Evolutionary conservation across 768 basidiomycete species (phyloP).

Genomic region (Suillus paluster): DNA sequence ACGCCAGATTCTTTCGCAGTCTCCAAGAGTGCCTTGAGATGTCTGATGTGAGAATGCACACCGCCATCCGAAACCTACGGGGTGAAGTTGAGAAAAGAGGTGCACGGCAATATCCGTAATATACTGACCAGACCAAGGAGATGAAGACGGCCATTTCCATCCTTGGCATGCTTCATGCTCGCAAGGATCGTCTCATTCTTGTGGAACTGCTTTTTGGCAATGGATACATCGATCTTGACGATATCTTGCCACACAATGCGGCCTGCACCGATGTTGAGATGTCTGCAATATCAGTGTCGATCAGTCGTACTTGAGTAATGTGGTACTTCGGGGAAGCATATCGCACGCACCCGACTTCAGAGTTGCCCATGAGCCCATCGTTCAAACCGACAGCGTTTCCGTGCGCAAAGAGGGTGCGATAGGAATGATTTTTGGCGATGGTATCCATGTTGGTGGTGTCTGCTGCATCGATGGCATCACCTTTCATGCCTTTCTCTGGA

Average conservation of each 20-base stretch:
- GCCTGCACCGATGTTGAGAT: conserved; percentile 94
- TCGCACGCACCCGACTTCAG: conserved; percentile 85
- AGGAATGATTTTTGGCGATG: conserved; percentile 76
- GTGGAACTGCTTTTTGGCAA: conserved; percentile 88
- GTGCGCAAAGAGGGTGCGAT: conserved; percentile 77
- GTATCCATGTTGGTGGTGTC: conserved; percentile 89
- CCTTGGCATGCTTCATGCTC: conserved; percentile 77
- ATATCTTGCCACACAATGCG: conserved; percentile 98
- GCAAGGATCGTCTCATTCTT: conserved; percentile 74
- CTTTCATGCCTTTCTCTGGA: conserved; percentile 67
- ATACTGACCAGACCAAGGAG: conserved; percentile 79
- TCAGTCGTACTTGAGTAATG: background rate
- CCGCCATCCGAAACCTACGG: conserved; percentile 88
- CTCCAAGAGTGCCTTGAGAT: conserved; percentile 89
- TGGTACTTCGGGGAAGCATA: background rate
- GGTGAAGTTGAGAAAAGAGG: background rate
- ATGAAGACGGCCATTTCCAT: conserved; percentile 83
- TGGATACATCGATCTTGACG: conserved; percentile 90
- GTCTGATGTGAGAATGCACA: conserved; percentile 94
- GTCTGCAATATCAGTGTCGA: conserved; percentile 49
- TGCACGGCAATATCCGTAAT: background rate
- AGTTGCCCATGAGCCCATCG: conserved; percentile 97
- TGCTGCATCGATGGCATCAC: conserved; percentile 87
- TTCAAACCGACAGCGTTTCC: conserved; percentile 91
- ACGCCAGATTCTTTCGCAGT: conserved; percentile 86